These are phyloP conservation scores for Elaeagnus macrophylla DNA, from an alignment of 306 rosid genomes.

Conservation along the genomic window DNA sequence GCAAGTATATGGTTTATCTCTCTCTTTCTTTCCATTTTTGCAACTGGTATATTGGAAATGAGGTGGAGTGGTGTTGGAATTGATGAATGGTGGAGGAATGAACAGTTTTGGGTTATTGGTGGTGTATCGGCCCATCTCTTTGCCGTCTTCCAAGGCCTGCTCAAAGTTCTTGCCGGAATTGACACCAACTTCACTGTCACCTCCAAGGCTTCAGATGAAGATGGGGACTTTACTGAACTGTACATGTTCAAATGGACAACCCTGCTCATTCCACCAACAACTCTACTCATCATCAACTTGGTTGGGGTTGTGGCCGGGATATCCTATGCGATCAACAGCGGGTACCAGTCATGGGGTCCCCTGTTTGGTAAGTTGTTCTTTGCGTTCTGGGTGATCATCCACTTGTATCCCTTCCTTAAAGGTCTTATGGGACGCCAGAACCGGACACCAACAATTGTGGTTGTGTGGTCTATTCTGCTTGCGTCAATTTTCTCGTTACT, in stretches of 20 bases:
- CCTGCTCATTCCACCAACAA: conserved; percentile 89
- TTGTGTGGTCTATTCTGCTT: conserved; percentile 85
- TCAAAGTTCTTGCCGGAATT: conserved; percentile 87
- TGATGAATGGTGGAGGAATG: conserved; percentile 99
- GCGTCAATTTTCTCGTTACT: conserved; percentile 90
- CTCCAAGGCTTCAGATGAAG: conserved; percentile 94
- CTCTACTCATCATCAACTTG: conserved; percentile 83
- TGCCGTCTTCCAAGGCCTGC: conserved; percentile 89
- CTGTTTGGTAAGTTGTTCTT: conserved; percentile 94
- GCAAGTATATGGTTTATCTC: conserved; percentile 96
- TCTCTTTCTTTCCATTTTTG: conserved; percentile 93
- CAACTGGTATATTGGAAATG: conserved; percentile 96
- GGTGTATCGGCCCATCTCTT: conserved; percentile 92
- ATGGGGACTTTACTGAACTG: conserved; percentile 76
- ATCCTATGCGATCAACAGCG: conserved; percentile 85
- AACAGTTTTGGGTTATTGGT: conserved; percentile 97
- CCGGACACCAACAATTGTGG: conserved; percentile 84
- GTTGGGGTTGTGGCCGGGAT: conserved; percentile 93
- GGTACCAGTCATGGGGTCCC: conserved; percentile 99
- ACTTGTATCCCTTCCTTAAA: conserved; percentile 92
- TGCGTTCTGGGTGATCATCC: conserved; percentile 96
- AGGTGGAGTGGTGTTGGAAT: conserved; percentile 98
- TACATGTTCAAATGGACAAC: conserved; percentile 97
- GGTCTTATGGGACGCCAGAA: conserved; percentile 99
- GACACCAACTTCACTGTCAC: conserved; percentile 99